phyloP scores from a whole-genome alignment of 1,284 basidiomycete genomes.

The Exobasidium cylindrosporum region DNA sequence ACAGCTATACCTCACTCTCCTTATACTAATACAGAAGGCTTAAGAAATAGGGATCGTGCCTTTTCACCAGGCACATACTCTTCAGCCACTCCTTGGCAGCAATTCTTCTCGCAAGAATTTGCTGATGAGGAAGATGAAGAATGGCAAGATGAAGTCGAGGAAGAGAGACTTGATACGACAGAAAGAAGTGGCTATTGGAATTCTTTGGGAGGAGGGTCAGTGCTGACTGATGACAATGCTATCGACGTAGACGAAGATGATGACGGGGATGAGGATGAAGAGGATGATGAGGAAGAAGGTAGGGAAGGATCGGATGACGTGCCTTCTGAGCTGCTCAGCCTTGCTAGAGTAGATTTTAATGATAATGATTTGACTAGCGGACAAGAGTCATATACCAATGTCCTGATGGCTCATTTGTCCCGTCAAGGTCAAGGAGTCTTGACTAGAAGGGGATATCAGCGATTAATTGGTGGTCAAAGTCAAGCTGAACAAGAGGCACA shows the following conservation, averaged over 20 bases:
- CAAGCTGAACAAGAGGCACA: conserved; percentile 5
- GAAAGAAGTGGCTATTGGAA: conserved; percentile 1
- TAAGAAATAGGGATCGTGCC: not conserved
- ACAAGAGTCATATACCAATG: not conserved
- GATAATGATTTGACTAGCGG: not conserved
- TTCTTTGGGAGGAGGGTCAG: conserved; percentile 2
- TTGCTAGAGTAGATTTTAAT: conserved; percentile 9
- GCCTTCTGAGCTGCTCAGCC: not conserved
- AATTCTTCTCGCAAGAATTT: conserved; percentile 8
- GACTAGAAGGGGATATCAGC: conserved; percentile 4
- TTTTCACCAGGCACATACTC: not conserved
- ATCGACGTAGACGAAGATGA: conserved; percentile 9
- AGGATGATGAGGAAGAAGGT: conserved; percentile 7
- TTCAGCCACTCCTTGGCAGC: conserved; percentile 3
- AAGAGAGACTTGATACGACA: not conserved
- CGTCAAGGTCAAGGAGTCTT: not conserved
- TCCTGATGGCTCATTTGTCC: conserved; percentile 15
- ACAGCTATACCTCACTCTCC: not conserved
- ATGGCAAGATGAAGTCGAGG: conserved; percentile 4
- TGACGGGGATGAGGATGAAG: conserved; percentile 11
- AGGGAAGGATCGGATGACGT: not conserved
- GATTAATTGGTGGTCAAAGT: not conserved
- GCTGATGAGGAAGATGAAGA: conserved; percentile 8
- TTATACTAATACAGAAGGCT: not conserved
- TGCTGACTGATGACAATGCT: not conserved